Conservation (phyloP, 2,329 filamentous ascomycete genomes). For the Cercospora zeae-maydis region DNA sequence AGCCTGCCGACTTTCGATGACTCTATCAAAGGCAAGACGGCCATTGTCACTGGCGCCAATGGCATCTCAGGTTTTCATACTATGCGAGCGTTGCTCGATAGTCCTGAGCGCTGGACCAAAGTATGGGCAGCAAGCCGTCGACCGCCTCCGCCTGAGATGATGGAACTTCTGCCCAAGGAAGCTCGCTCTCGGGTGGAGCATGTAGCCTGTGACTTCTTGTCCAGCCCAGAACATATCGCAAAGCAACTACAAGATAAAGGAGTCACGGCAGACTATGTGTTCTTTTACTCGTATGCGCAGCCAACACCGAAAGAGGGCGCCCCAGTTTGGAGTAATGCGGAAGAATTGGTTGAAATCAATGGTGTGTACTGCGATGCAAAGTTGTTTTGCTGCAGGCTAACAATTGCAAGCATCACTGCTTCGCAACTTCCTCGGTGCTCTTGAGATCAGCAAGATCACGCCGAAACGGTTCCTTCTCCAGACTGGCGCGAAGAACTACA, state of each 20-base stretch:
- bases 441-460: conserved; percentile 42
- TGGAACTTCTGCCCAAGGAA: conserved; percentile 37
- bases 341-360: conserved; percentile 51
- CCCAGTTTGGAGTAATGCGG: conserved; percentile 49
- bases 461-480: conserved; percentile 51
- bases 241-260: conserved; percentile 35
- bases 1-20: conserved; percentile 48
- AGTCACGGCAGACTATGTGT: conserved; percentile 45
- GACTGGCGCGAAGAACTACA: conserved; percentile 54
- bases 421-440: conserved; percentile 47
- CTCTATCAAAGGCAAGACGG: conserved; percentile 45
- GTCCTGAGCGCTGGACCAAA: conserved; percentile 50
- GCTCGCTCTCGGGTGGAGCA: conserved; percentile 30
- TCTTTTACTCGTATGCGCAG: conserved; percentile 55
- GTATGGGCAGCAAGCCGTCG: conserved; percentile 50
- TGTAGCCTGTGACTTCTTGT: conserved; percentile 38
- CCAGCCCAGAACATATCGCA: conserved; percentile 39
- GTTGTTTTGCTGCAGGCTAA: too few relatives aligned
- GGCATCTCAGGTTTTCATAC: conserved; percentile 54
- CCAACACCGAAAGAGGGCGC: conserved; percentile 44
- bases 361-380: conserved; percentile 34
- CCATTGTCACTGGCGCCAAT: conserved; percentile 54
- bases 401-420: conserved; percentile 39
- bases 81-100: conserved; percentile 47
- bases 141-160: conserved; percentile 42